Conservation (phyloP, 306 rosid species). For the Alnus rubra region DNA sequence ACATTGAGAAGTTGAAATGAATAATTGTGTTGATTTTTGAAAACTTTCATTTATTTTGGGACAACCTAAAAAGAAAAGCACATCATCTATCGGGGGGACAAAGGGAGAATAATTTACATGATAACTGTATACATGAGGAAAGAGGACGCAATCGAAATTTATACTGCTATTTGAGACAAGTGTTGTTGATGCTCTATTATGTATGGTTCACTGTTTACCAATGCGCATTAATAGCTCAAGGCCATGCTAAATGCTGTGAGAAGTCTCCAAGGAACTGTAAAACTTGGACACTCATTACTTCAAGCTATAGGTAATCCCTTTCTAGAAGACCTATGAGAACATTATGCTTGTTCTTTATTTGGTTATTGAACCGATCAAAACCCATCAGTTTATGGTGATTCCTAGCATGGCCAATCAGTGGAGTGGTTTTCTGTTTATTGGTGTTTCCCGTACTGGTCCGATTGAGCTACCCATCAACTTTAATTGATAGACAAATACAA, state of each 20-base stretch:
- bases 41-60: background rate
- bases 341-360: background rate
- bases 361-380: background rate
- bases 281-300: background rate
- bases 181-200: background rate
- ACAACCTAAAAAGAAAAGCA: background rate
- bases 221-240: background rate
- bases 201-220: background rate
- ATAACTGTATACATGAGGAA: background rate
- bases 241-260: background rate
- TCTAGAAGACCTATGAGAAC: background rate
- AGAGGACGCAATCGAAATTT: background rate
- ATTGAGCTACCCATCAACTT: background rate
- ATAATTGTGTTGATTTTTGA: background rate
- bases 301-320: background rate
- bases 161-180: background rate
- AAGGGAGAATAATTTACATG: background rate
- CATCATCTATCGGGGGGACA: too few species aligned
- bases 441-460: background rate
- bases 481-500: background rate
- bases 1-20: background rate
- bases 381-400: background rate
- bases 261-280: background rate
- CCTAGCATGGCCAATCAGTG: background rate
- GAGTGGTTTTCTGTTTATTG: background rate